Percentiles rank a stretch among this genome's conserved stretches.
Evolutionary conservation across 768 basidiomycete genomes (phyloP).

Genomic region (Tylopilus sp.): DNA sequence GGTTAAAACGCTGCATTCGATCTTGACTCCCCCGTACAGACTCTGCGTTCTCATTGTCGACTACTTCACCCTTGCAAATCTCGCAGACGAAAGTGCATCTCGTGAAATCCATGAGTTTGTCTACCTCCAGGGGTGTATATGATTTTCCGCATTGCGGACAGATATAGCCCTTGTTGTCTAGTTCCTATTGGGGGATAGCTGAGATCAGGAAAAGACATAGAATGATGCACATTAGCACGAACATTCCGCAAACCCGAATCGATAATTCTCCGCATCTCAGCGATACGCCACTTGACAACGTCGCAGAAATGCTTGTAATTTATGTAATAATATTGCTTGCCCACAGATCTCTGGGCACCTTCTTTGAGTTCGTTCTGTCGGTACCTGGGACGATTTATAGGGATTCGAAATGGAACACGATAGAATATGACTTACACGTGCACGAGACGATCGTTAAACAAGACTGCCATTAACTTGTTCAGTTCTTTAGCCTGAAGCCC

Average conservation of each 20-base stretch:
- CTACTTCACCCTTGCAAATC: conserved; percentile 79
- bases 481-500: conserved; percentile 88
- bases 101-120: conserved; percentile 73
- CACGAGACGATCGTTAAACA: conserved; percentile 76
- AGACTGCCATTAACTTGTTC: conserved; percentile 81
- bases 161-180: conserved; percentile 96
- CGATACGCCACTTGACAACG: conserved; percentile 96
- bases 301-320: conserved; percentile 95
- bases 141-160: conserved; percentile 85
- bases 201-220: not conserved
- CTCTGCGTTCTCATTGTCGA: conserved; percentile 90
- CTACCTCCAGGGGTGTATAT: conserved; percentile 83
- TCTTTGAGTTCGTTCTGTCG: conserved; percentile 91
- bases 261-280: conserved; percentile 82
- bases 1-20: conserved; percentile 92
- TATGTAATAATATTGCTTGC: conserved; percentile 93
- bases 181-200: conserved; percentile 54
- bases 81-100: conserved; percentile 77
- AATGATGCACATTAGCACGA: conserved; percentile 21
- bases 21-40: conserved; percentile 84
- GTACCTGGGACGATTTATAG: conserved; percentile 47
- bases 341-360: conserved; percentile 81
- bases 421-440: conserved; percentile 53
- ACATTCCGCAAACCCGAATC: conserved; percentile 90
- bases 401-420: conserved; percentile 3